Conservation (phyloP, 1,139 yeast genomes). For the Zhuliangozyma blackwelliae region DNA sequence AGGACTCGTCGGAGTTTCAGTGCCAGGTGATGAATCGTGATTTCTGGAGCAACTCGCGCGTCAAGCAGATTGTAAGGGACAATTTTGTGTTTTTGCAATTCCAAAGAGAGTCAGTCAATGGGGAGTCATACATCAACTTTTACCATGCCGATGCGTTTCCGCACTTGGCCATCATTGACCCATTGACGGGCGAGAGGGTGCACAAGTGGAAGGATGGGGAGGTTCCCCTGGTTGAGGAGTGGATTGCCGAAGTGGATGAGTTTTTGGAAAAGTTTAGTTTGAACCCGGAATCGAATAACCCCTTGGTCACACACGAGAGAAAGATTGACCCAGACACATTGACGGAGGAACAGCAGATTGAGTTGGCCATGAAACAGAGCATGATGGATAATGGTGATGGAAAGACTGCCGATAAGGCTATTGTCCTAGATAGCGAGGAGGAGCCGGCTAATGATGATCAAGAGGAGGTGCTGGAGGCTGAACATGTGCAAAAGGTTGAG, state of each 20-base stretch:
- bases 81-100: conserved; percentile 80
- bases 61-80: conserved; percentile 61
- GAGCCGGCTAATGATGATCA: conserved; percentile 11
- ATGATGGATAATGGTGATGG: conserved; percentile 25
- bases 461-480: conserved; percentile 5
- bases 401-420: conserved; percentile 23
- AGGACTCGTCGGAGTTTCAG: conserved; percentile 76
- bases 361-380: conserved; percentile 71
- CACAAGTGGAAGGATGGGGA: conserved; percentile 60
- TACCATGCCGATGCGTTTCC: conserved; percentile 70
- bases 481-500: conserved; percentile 5
- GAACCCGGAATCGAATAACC: conserved; percentile 63
- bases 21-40: conserved; percentile 92
- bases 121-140: conserved; percentile 63
- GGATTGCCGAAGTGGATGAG: conserved; percentile 57
- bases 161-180: conserved; percentile 88
- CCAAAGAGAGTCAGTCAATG: conserved; percentile 71
- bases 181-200: conserved; percentile 89
- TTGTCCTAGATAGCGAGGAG: conserved; percentile 19
- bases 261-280: conserved; percentile 65
- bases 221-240: conserved; percentile 54
- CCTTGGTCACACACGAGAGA: conserved; percentile 53
- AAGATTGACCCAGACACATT: conserved; percentile 57
- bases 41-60: conserved; percentile 74
- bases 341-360: conserved; percentile 83